Percentiles rank a stretch among this genome's conserved stretches.
Conservation (phyloP, 2,329 filamentous ascomycete species). For the Plenodomus biglobosus region DNA sequence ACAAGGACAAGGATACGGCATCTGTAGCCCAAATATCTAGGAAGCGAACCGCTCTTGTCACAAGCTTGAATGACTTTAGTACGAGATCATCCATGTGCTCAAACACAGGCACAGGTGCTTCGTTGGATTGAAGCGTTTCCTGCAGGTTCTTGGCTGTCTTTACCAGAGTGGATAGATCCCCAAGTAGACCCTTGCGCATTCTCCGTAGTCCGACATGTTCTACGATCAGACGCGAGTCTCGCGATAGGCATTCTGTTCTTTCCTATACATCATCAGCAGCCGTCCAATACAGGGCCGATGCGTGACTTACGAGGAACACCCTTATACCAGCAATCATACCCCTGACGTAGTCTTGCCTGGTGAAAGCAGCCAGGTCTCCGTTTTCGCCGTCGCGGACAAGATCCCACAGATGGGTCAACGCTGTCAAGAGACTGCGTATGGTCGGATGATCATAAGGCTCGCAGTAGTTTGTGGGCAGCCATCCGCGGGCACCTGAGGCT, state of each 20-base stretch:
- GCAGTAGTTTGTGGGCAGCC: conserved; percentile 98
- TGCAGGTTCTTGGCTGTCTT: conserved; percentile 86
- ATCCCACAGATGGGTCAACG: conserved; percentile 90
- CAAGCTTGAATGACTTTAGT: conserved; percentile 87
- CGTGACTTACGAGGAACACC: conserved; percentile 72
- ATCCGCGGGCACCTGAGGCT: conserved; percentile 81
- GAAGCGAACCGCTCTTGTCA: conserved; percentile 87
- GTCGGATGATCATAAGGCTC: conserved; percentile 89
- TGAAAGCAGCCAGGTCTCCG: conserved; percentile 76
- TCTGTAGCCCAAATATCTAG: conserved; percentile 76
- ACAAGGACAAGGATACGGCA: conserved; percentile 53
- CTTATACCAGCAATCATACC: conserved; percentile 92
- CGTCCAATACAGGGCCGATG: background rate
- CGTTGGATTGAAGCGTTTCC: conserved; percentile 60
- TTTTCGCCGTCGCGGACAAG: conserved; percentile 75
- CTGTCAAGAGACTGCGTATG: conserved; percentile 81
- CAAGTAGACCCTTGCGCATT: conserved; percentile 82
- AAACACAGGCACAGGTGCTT: conserved; percentile 56
- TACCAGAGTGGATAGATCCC: conserved; percentile 85
- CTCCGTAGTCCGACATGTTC: conserved; percentile 74
- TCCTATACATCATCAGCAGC: conserved; percentile 60
- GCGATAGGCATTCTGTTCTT: conserved; percentile 80
- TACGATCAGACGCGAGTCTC: conserved; percentile 75
- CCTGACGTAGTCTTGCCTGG: conserved; percentile 91
- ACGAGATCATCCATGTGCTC: conserved; percentile 90